These are phyloP conservation scores for Xylariaceae sp. DNA, from an alignment of 2,329 filamentous ascomycete species.

Conservation along the genomic window DNA sequence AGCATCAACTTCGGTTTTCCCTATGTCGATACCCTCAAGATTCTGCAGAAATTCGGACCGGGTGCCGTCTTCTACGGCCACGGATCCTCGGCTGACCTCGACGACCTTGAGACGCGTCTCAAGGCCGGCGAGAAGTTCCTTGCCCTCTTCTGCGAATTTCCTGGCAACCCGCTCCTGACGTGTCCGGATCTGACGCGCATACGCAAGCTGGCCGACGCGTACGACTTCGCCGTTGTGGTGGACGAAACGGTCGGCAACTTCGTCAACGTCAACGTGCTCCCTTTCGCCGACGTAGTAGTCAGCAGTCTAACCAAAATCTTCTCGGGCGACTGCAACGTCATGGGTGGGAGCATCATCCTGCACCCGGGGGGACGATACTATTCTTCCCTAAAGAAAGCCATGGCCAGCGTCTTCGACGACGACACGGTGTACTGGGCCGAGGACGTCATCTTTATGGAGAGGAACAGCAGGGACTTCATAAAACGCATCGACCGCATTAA, in stretches of 20 bases:
- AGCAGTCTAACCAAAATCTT: constrained; percentile 97
- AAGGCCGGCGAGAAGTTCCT: constrained; percentile 77
- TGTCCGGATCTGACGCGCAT: constrained; percentile 88
- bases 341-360: constrained; percentile 80
- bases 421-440: constrained; percentile 93
- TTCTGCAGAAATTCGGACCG: constrained; percentile 91
- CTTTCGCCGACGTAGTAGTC: constrained; percentile 87
- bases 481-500: constrained; percentile 85
- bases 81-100: constrained; percentile 77
- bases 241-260: constrained; percentile 98
- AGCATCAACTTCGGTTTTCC: constrained; percentile 97
- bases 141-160: constrained; percentile 92
- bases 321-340: constrained; percentile 96
- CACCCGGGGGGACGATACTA: constrained; percentile 77
- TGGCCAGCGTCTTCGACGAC: constrained; percentile 76
- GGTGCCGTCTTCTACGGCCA: constrained; percentile 89
- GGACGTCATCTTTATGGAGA: constrained; percentile 92
- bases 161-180: constrained; percentile 86
- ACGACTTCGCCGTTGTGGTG: constrained; percentile 87
- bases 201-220: constrained; percentile 76
- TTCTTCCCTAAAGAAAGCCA: constrained; percentile 67
- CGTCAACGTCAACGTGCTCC: constrained; percentile 91
- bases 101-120: constrained; percentile 79
- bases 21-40: constrained; percentile 95
- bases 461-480: constrained; percentile 92